Evolutionary conservation across 164 flowering plant genomes (phyloP).

Genomic region (Vitis riparia): DNA sequence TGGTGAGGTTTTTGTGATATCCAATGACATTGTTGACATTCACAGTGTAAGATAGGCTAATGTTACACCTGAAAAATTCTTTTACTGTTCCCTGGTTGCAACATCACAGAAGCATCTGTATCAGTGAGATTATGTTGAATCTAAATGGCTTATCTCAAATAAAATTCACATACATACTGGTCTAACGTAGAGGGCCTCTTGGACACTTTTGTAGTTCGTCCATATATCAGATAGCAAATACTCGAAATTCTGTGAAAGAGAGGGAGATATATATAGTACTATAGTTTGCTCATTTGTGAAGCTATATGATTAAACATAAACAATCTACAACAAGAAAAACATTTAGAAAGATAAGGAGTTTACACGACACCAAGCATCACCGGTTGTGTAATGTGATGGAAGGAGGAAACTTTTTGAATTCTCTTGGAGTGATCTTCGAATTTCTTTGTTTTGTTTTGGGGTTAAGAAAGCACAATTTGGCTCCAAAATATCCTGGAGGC

Average conservation of each 20-base stretch:
- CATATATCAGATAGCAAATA: conserved; percentile 2
- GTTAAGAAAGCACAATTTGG: conserved; percentile 8
- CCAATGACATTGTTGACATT: conserved; percentile 18
- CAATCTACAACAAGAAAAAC: too few species aligned
- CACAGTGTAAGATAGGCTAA: conserved; percentile 9
- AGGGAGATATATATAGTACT: neutral
- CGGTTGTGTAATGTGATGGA: neutral
- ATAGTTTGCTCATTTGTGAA: too few species aligned
- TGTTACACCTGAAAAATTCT: conserved; percentile 33
- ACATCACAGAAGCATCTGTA: neutral
- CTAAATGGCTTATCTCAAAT: neutral
- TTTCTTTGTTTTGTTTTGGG: neutral
- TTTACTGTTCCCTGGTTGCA: conserved; percentile 18
- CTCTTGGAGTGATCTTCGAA: conserved; percentile 4
- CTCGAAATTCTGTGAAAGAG: neutral
- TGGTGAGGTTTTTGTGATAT: conserved; percentile 24
- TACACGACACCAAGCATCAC: conserved; percentile 3
- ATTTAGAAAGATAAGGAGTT: neutral
- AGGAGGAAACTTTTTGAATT: neutral
- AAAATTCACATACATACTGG: neutral
- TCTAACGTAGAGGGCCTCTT: neutral
- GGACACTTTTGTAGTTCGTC: neutral
- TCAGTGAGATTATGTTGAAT: neutral
- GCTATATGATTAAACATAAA: too few species aligned
- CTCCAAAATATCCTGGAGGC: neutral